A percentile compares a stretch with the other conserved stretches of the same genome.
Evolutionary conservation across 2,329 filamentous ascomycete species (phyloP).

Genomic region (Fusarium sp.): DNA sequence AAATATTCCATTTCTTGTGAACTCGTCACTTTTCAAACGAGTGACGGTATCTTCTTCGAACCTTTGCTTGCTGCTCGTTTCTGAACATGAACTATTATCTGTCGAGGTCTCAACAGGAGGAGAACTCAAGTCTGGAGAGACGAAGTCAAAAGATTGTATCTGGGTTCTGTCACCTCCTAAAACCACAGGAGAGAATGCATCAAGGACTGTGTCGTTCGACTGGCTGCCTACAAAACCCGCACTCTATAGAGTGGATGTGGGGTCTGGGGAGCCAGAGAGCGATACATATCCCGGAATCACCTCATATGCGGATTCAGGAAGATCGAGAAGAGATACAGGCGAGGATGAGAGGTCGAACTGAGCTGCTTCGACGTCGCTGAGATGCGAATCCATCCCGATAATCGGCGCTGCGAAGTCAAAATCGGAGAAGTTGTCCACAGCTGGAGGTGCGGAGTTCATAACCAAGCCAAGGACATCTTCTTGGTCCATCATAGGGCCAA

Average conservation of each 20-base stretch:
- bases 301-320: neutral
- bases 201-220: neutral
- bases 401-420: neutral
- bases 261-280: constrained; percentile 1
- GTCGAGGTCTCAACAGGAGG: neutral
- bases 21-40: constrained; percentile 29
- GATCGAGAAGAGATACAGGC: neutral
- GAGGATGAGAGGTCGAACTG: neutral
- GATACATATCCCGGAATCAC: neutral
- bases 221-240: neutral
- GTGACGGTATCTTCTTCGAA: constrained; percentile 17
- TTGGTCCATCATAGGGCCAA: neutral
- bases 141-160: neutral
- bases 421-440: neutral
- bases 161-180: neutral
- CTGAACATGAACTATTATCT: constrained; percentile 1
- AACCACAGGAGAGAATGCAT: neutral
- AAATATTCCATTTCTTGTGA: constrained; percentile 17
- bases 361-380: neutral
- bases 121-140: neutral
- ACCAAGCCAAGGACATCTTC: neutral
- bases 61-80: neutral
- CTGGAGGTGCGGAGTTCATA: neutral
- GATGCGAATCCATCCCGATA: constrained; percentile 1
- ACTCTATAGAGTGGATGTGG: constrained; percentile 27